Evolutionary conservation across 768 basidiomycete species (phyloP).

Genomic region (Mrakia blollopis): DNA sequence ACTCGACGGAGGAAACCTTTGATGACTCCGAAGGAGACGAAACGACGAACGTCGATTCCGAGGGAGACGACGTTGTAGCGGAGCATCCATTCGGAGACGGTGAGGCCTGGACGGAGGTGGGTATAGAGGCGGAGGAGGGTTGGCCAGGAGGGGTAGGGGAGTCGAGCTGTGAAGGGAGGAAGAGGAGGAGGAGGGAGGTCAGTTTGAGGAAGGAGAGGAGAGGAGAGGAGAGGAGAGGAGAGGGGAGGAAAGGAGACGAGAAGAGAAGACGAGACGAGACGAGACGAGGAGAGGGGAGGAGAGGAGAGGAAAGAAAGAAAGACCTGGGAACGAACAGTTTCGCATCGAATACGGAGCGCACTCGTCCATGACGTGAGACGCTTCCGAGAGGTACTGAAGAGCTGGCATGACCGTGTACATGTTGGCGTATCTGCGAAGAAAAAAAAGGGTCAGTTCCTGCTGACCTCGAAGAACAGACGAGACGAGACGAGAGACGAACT

Average conservation of each 20-base stretch:
- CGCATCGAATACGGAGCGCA: constrained; percentile 88
- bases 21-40: constrained; percentile 94
- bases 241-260: background rate
- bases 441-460: background rate
- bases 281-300: background rate
- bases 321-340: constrained; percentile 51
- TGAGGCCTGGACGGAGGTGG: constrained; percentile 71
- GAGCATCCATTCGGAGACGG: constrained; percentile 84
- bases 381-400: constrained; percentile 80
- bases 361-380: constrained; percentile 76
- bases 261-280: background rate
- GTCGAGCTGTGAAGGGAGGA: background rate
- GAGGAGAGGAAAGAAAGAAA: background rate
- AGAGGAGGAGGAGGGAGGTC: background rate
- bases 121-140: constrained; percentile 81
- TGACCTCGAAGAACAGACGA: background rate
- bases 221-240: background rate
- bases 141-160: constrained; percentile 63
- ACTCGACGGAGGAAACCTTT: constrained; percentile 94
- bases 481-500: constrained; percentile 41
- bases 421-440: constrained; percentile 22
- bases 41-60: constrained; percentile 87
- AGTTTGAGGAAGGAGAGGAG: background rate
- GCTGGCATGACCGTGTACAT: constrained; percentile 76
- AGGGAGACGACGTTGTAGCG: constrained; percentile 60